phyloP scores from a whole-genome alignment of 1,139 yeast species.

The Protomyces macrosporus region DNA sequence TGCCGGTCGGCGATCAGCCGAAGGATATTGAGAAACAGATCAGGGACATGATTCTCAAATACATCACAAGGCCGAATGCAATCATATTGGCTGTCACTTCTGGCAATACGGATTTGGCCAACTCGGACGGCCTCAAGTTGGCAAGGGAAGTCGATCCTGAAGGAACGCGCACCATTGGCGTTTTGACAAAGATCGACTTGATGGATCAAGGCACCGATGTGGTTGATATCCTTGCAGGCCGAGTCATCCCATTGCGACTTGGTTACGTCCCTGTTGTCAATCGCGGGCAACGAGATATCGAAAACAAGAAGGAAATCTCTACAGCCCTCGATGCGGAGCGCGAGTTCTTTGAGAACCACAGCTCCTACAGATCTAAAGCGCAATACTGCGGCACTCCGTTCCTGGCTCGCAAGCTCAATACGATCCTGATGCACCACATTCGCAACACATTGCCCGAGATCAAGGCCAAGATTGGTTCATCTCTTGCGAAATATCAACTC shows the following conservation, averaged over 20 bases:
- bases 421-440: slow-evolving; percentile 85
- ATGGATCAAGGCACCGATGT: slow-evolving; percentile 99
- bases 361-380: slow-evolving; percentile 93
- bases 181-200: slow-evolving; percentile 88
- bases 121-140: slow-evolving; percentile 90
- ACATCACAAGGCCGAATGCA: slow-evolving; percentile 92
- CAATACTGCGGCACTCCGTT: slow-evolving; percentile 94
- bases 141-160: slow-evolving; percentile 99
- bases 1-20: slow-evolving; percentile 99
- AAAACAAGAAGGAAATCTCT: slow-evolving; percentile 75
- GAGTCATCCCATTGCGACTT: slow-evolving; percentile 88
- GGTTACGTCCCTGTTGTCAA: slow-evolving; percentile 97
- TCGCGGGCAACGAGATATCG: slow-evolving; percentile 96
- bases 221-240: slow-evolving; percentile 89
- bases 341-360: slow-evolving; percentile 75
- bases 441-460: slow-evolving; percentile 94
- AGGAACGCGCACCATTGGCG: slow-evolving; percentile 91
- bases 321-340: slow-evolving; percentile 81
- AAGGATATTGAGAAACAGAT: slow-evolving; percentile 93
- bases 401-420: slow-evolving; percentile 85
- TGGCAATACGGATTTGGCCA: slow-evolving; percentile 95
- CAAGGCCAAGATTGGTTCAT: slow-evolving; percentile 81
- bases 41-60: slow-evolving; percentile 88
- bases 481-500: slow-evolving; percentile 77
- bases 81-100: slow-evolving; percentile 93